Evolutionary conservation across 371 early-diverging fungal species (phyloP).

Genomic region (Mortierella sp.): DNA sequence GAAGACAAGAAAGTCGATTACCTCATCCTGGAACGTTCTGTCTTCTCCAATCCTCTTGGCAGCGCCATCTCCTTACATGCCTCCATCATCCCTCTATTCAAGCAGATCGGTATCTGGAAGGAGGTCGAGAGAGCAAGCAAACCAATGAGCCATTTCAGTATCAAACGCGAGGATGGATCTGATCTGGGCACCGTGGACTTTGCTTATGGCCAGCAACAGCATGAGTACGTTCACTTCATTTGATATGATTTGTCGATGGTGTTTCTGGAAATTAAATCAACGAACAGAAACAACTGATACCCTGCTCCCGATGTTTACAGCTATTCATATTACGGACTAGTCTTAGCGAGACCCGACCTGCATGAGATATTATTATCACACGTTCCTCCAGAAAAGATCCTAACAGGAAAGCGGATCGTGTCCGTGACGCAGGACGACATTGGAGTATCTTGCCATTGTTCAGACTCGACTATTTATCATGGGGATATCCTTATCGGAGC

Average conservation of each 20-base stretch:
- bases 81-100: conserved; percentile 41
- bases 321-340: conserved; percentile 48
- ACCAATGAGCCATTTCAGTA: conserved; percentile 53
- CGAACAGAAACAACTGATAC: background rate
- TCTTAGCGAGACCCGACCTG: conserved; percentile 35
- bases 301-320: background rate
- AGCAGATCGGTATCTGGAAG: conserved; percentile 49
- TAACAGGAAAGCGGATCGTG: conserved; percentile 41
- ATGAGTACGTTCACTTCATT: background rate
- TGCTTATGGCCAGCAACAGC: conserved; percentile 25
- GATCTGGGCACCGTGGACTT: conserved; percentile 48
- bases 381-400: conserved; percentile 44
- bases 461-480: conserved; percentile 45
- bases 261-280: background rate
- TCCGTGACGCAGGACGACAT: conserved; percentile 43
- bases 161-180: conserved; percentile 52
- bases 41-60: conserved; percentile 33
- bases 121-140: conserved; percentile 44
- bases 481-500: conserved; percentile 51
- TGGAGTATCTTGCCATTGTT: conserved; percentile 45
- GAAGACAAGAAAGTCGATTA: conserved; percentile 50
- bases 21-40: conserved; percentile 43
- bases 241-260: background rate
- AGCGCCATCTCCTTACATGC: conserved; percentile 54
- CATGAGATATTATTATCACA: conserved; percentile 38